Evolutionary conservation across 768 basidiomycete species (phyloP).

Genomic region (Pulveroboletus frians): DNA sequence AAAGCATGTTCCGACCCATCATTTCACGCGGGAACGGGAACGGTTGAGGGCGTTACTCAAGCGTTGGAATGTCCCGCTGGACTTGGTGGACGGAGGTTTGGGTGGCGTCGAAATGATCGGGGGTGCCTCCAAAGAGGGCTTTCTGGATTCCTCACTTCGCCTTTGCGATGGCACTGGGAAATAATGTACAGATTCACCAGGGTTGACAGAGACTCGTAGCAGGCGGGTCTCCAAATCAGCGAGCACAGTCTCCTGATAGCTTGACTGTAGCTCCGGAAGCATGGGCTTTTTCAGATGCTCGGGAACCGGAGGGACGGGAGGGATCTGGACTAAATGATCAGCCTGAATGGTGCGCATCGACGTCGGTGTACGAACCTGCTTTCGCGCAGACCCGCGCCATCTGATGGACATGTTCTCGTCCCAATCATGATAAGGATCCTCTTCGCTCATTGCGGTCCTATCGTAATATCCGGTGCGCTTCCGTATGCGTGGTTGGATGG

Average conservation of each 20-base stretch:
- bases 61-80: constrained; percentile 18
- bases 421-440: constrained; percentile 33
- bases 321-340: constrained; percentile 15
- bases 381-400: constrained; percentile 3
- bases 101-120: constrained; percentile 24
- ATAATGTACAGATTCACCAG: constrained; percentile 30
- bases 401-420: constrained; percentile 33
- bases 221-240: constrained; percentile 29
- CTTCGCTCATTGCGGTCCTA: constrained; percentile 32
- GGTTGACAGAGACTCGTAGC: constrained; percentile 24
- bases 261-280: constrained; percentile 16
- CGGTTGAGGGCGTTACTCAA: constrained; percentile 13
- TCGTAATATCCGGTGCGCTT: constrained; percentile 25
- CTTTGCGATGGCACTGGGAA: constrained; percentile 32
- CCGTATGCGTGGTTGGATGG: constrained; percentile 31
- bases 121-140: constrained; percentile 27
- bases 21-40: constrained; percentile 21
- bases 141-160: constrained; percentile 24
- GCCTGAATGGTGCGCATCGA: not conserved
- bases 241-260: constrained; percentile 28
- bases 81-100: constrained; percentile 19
- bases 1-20: not conserved
- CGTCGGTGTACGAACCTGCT: constrained; percentile 17
- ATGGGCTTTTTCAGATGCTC: constrained; percentile 19
- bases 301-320: constrained; percentile 27